Evolutionary conservation across 805 yeast genomes (phyloP).

Genomic region (Candida ortonii): DNA sequence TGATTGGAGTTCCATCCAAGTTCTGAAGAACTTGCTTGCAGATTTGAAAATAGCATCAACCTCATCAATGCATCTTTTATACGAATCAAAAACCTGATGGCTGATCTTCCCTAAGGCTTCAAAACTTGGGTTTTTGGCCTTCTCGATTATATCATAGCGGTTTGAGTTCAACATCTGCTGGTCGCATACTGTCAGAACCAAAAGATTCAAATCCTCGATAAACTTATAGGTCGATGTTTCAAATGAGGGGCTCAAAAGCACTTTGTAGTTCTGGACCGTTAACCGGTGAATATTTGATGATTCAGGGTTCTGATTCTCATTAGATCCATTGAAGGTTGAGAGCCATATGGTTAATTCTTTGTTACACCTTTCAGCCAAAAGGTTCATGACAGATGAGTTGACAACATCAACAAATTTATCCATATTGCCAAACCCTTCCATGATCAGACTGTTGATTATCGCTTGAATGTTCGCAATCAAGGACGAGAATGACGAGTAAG

Average conservation of each 20-base stretch:
- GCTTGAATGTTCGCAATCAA: conserved; percentile 34
- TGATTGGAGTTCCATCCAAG: conserved; percentile 56
- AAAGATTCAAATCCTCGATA: conserved; percentile 26
- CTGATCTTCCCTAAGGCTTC: conserved; percentile 3
- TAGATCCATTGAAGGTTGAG: conserved; percentile 6
- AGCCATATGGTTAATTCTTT: conserved; percentile 14
- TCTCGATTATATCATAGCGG: conserved; percentile 21
- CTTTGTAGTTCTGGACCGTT: conserved; percentile 34
- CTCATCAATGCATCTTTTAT: conserved; percentile 22
- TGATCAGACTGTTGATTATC: conserved; percentile 32
- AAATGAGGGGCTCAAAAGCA: conserved; percentile 41
- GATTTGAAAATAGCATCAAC: conserved; percentile 34
- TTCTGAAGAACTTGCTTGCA: conserved; percentile 38
- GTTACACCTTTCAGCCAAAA: conserved; percentile 31
- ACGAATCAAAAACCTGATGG: conserved; percentile 8
- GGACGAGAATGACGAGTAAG: conserved; percentile 12
- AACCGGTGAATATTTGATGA: conserved; percentile 40
- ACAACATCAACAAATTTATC: conserved; percentile 31
- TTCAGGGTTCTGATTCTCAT: conserved; percentile 34
- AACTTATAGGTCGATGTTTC: conserved; percentile 35
- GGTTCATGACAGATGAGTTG: conserved; percentile 31
- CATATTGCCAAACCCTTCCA: conserved; percentile 38
- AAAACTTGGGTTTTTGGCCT: neutral
- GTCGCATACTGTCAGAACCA: conserved; percentile 18
- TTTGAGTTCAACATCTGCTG: conserved; percentile 28